Conservation (phyloP, 768 basidiomycete species). For the Suillus clintonianus region DNA sequence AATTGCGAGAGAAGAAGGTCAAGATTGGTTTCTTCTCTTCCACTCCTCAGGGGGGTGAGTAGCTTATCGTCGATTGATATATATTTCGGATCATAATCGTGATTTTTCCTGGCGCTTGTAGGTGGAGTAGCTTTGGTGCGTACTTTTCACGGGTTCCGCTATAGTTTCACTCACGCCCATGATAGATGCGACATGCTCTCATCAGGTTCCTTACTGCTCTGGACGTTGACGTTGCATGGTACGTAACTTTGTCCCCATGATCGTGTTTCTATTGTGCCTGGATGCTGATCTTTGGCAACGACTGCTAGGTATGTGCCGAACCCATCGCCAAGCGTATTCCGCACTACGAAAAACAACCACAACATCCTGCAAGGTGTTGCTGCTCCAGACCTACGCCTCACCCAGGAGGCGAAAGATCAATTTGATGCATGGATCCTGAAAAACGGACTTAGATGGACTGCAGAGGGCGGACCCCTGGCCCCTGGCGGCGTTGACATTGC, state of each 20-base stretch:
- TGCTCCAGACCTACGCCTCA: slow-evolving; percentile 72
- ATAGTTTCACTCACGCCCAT: slow-evolving; percentile 16
- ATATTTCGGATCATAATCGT: slow-evolving; percentile 26
- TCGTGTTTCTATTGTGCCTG: not conserved
- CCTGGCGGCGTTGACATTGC: slow-evolving; percentile 84
- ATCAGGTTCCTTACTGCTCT: slow-evolving; percentile 80
- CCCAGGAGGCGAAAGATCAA: slow-evolving; percentile 72
- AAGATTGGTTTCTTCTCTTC: slow-evolving; percentile 95
- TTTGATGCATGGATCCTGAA: slow-evolving; percentile 89
- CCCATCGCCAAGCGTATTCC: slow-evolving; percentile 86
- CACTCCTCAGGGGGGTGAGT: slow-evolving; percentile 88
- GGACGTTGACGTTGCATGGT: slow-evolving; percentile 86
- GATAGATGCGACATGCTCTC: slow-evolving; percentile 89
- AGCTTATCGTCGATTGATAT: slow-evolving; percentile 4
- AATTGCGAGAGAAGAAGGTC: slow-evolving; percentile 82
- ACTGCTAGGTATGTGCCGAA: slow-evolving; percentile 78
- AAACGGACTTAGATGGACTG: slow-evolving; percentile 88
- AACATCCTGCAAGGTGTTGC: slow-evolving; percentile 95
- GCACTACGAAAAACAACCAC: slow-evolving; percentile 95
- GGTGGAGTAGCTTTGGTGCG: slow-evolving; percentile 92
- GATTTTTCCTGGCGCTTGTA: slow-evolving; percentile 30
- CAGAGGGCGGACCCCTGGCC: slow-evolving; percentile 81
- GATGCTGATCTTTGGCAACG: slow-evolving; percentile 7
- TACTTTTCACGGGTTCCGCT: slow-evolving; percentile 21
- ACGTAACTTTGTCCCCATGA: slow-evolving; percentile 29